These are phyloP conservation scores for Sanghuangporus sanghuang DNA, from an alignment of 1,284 basidiomycete species.

Conservation along the genomic window DNA sequence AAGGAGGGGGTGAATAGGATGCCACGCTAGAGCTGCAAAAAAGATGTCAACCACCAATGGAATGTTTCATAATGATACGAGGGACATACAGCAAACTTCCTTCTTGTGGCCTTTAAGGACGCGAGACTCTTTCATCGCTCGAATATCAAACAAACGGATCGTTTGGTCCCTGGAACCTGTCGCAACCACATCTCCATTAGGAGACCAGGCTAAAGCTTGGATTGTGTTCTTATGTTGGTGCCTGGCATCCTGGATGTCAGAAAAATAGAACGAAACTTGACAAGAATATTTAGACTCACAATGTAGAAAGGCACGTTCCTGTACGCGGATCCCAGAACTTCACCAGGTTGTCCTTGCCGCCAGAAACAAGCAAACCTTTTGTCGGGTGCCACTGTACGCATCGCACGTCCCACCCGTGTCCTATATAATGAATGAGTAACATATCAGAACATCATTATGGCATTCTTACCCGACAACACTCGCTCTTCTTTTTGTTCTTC, in stretches of 20 bases:
- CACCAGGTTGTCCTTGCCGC: slow-evolving; percentile 96
- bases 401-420: slow-evolving; percentile 98
- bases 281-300: slow-evolving; percentile 33
- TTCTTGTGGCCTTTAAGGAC: slow-evolving; percentile 93
- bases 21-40: slow-evolving; percentile 83
- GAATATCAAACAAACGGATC: slow-evolving; percentile 95
- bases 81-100: slow-evolving; percentile 90
- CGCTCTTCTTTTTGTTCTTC: slow-evolving; percentile 87
- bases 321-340: slow-evolving; percentile 99
- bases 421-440: slow-evolving; percentile 31
- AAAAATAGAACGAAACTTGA: slow-evolving; percentile 1
- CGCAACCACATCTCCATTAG: slow-evolving; percentile 89
- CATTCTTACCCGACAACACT: slow-evolving; percentile 67
- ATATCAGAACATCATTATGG: background rate
- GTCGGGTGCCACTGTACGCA: slow-evolving; percentile 98
- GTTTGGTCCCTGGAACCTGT: slow-evolving; percentile 93
- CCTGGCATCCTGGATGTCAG: slow-evolving; percentile 59
- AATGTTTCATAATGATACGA: background rate
- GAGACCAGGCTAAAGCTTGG: slow-evolving; percentile 89
- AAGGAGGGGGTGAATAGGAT: slow-evolving; percentile 88
- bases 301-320: slow-evolving; percentile 79
- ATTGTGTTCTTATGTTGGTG: slow-evolving; percentile 98
- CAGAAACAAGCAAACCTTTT: slow-evolving; percentile 90
- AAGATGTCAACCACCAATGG: background rate
- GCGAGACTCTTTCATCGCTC: slow-evolving; percentile 93